Conservation (phyloP, 2,329 filamentous ascomycete species). For the Aureobasidium namibiae region DNA sequence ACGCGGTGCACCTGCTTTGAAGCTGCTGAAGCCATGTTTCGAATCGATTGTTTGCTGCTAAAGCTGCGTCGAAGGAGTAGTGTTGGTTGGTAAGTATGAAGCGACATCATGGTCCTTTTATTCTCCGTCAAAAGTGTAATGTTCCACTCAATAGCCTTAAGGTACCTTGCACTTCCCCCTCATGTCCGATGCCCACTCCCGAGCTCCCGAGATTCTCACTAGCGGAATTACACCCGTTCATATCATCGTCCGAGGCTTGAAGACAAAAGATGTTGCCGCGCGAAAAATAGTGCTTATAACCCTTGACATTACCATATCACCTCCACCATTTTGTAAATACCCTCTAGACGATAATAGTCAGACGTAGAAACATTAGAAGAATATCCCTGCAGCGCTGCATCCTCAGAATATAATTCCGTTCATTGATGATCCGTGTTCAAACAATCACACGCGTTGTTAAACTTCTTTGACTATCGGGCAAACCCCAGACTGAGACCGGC, state of each 20-base stretch:
- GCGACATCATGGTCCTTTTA: not conserved
- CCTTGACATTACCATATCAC: too few relatives aligned
- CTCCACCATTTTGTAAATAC: too few relatives aligned
- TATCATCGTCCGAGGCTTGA: not conserved
- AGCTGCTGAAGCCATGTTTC: conserved; percentile 1
- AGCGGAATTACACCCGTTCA: not conserved
- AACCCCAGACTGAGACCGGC: too few relatives aligned
- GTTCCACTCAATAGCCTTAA: not conserved
- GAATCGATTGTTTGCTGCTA: not conserved
- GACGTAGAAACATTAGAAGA: too few relatives aligned
- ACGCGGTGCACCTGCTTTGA: conserved; percentile 35
- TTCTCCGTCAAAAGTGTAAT: not conserved
- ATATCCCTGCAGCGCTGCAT: too few relatives aligned
- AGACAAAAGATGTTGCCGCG: too few relatives aligned
- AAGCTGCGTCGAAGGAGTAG: not conserved
- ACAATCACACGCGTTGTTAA: too few relatives aligned
- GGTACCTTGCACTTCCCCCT: conserved; percentile 9
- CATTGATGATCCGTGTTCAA: too few relatives aligned
- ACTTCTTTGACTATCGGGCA: too few relatives aligned
- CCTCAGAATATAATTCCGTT: too few relatives aligned
- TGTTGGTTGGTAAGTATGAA: not conserved
- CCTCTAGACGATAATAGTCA: too few relatives aligned
- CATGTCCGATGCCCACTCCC: not conserved
- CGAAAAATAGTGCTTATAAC: too few relatives aligned
- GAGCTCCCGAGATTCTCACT: not conserved